phyloP scores from a whole-genome alignment of 306 rosid genomes.

The Gillenia trifoliata region DNA sequence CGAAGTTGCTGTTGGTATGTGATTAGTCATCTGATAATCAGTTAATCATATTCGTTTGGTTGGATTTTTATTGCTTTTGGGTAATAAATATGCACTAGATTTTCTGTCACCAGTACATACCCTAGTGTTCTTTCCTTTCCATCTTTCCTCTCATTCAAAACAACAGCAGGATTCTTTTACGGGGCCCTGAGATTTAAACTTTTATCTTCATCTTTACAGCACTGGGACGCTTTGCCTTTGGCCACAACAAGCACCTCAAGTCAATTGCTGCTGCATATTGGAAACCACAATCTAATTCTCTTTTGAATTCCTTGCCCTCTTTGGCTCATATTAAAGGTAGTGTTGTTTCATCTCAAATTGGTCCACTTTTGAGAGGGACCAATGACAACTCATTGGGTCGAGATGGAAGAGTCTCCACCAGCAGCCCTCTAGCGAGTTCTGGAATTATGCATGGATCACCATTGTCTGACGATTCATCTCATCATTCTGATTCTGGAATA shows the following conservation, averaged over 20 bases:
- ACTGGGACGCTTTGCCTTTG: constrained; percentile 90
- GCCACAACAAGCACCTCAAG: constrained; percentile 90
- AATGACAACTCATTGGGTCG: constrained; percentile 59
- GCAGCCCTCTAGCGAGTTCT: constrained; percentile 80
- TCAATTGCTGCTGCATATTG: constrained; percentile 86
- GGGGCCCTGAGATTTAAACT: not conserved
- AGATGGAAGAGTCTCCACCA: constrained; percentile 78
- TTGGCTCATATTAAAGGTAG: constrained; percentile 57
- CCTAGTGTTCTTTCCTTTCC: not conserved
- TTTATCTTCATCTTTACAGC: constrained; percentile 43
- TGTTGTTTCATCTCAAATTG: constrained; percentile 75
- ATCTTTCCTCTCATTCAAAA: not conserved
- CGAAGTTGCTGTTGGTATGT: constrained; percentile 97
- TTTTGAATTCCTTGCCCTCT: constrained; percentile 72
- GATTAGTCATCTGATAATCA: constrained; percentile 23
- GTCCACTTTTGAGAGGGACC: constrained; percentile 72
- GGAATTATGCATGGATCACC: constrained; percentile 97
- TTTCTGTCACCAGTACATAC: not conserved
- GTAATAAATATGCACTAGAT: not conserved
- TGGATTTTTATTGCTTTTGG: not conserved
- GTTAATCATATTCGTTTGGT: constrained; percentile 6
- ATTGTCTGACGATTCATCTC: constrained; percentile 83
- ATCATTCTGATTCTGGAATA: constrained; percentile 94
- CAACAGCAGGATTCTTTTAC: not conserved
- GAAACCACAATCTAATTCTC: constrained; percentile 85